These are phyloP conservation scores for Epichloe typhina DNA, from an alignment of 2,329 filamentous ascomycete species.

Conservation along the genomic window DNA sequence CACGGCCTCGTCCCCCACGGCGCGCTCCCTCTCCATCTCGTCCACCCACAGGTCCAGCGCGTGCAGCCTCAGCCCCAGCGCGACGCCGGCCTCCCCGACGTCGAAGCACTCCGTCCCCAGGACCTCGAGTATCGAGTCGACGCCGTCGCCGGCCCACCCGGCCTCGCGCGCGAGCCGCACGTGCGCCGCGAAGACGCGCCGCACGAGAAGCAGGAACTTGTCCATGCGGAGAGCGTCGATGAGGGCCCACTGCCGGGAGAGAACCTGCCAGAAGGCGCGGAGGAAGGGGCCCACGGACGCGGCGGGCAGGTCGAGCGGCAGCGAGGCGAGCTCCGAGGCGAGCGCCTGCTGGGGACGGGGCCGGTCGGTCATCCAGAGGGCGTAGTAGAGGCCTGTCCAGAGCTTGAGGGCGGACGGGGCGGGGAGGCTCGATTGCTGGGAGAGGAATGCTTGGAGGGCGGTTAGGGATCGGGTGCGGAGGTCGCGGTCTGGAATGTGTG, in stretches of 20 bases:
- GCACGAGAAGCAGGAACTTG: constrained; percentile 80
- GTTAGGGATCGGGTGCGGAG: constrained; percentile 64
- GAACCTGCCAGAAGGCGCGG: constrained; percentile 57
- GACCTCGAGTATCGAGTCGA: constrained; percentile 15
- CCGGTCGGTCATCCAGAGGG: constrained; percentile 87
- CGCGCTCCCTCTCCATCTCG: constrained; percentile 62
- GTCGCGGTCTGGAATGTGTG: constrained; percentile 49
- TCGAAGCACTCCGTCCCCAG: constrained; percentile 22
- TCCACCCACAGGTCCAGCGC: constrained; percentile 85
- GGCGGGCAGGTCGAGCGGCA: constrained; percentile 44
- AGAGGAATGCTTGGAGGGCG: constrained; percentile 67
- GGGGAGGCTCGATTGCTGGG: constrained; percentile 44
- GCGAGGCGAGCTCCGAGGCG: constrained; percentile 59
- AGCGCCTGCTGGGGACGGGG: constrained; percentile 77
- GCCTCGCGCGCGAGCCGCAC: constrained; percentile 35
- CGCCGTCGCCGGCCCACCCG: constrained; percentile 18
- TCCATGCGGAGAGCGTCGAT: constrained; percentile 73
- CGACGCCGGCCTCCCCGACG: constrained; percentile 39
- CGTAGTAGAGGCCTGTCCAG: constrained; percentile 91
- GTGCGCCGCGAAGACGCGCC: constrained; percentile 62
- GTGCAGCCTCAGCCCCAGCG: constrained; percentile 77
- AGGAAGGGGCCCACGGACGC: constrained; percentile 34
- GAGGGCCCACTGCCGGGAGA: constrained; percentile 57
- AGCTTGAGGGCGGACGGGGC: constrained; percentile 67
- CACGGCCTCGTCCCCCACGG: constrained; percentile 21